Base-by-base conservation (phyloP, 495 filamentous ascomycete genomes). In the Polyplosphaeria fusca region DNA sequence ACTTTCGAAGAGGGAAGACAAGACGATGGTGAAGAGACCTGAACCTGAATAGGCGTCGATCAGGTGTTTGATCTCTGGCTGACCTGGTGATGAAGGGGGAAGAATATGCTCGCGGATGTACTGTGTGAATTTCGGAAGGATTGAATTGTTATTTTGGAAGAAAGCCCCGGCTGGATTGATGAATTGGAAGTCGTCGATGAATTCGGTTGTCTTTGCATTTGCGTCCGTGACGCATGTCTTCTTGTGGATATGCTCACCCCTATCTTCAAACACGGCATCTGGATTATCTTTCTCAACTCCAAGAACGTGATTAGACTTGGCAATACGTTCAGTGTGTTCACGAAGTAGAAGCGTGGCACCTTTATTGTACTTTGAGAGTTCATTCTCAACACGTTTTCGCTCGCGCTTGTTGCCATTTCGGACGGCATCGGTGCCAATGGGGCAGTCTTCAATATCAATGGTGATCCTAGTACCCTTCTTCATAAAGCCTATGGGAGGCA, bases 141-240 rank as follows among this genome's bases (percentile, higher is more conserved):
- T 96, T 43, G 90, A 95, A 75, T 98, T 98, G 79, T 98, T 98
- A 76, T 98, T 98, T 67, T 98, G 93, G 82, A 98, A 98, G 80
- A 98, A 98, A 39, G 86, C 76, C 35, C 90, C 90, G 18, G 93
- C 93, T 26, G 86, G 88, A 77, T 92, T 96, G 67, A 79, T 81
- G 77, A 98, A 95, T 68, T 84, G 72, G 74, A 86, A 95, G 70
- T 84, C 68, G 65, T 89, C 89, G 50, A 98, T 77, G 69, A 94
- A 95, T 68, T 98, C 93, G 37, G 85, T 86, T 2, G 85, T 82
- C 23, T 72, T 85, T 49, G 80, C 87, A 59, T 91, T 96, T 67
- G 80, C 76, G 73, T 96, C 84, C 3, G 89, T 95, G 50, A 96
- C 79, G 76, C 84, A 96, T 16, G 81, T 83, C 68, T 96, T 96